Evolutionary conservation across 371 early-diverging fungal genomes (phyloP).

Genomic region (Rhizoclosmatium hyalinum): DNA sequence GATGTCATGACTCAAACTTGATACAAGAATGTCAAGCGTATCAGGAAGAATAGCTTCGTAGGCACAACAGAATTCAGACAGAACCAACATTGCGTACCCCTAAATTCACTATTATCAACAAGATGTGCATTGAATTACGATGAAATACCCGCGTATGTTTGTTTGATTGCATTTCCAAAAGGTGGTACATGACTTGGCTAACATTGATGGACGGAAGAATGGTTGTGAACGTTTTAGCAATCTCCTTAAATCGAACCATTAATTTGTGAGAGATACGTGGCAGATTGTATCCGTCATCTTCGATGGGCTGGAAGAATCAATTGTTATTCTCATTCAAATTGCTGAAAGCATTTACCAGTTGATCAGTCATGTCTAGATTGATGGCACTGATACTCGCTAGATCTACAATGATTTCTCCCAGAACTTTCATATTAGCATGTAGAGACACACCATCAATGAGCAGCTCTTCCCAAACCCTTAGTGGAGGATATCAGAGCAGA

Average conservation of each 20-base stretch:
- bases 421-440: slow-evolving; percentile 40
- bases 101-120: slow-evolving; percentile 13
- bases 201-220: slow-evolving; percentile 39
- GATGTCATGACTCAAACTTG: slow-evolving; percentile 48
- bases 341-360: slow-evolving; percentile 35
- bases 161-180: slow-evolving; percentile 46
- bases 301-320: slow-evolving; percentile 37
- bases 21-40: slow-evolving; percentile 42
- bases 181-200: slow-evolving; percentile 50
- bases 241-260: slow-evolving; percentile 46
- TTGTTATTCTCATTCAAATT: background rate
- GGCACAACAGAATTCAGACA: slow-evolving; percentile 54
- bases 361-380: slow-evolving; percentile 23
- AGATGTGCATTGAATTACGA: background rate
- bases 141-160: slow-evolving; percentile 38
- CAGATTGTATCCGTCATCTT: slow-evolving; percentile 54
- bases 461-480: slow-evolving; percentile 50
- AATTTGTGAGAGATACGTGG: slow-evolving; percentile 52
- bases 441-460: slow-evolving; percentile 44
- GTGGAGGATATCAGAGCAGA: background rate
- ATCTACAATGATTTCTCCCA: slow-evolving; percentile 44
- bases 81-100: slow-evolving; percentile 48
- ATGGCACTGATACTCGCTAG: slow-evolving; percentile 34
- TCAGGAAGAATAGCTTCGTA: slow-evolving; percentile 46
- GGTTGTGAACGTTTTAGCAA: slow-evolving; percentile 42